Evolutionary conservation across 1,139 yeast genomes (phyloP).

Genomic region (Lodderomyces metapsilosis): DNA sequence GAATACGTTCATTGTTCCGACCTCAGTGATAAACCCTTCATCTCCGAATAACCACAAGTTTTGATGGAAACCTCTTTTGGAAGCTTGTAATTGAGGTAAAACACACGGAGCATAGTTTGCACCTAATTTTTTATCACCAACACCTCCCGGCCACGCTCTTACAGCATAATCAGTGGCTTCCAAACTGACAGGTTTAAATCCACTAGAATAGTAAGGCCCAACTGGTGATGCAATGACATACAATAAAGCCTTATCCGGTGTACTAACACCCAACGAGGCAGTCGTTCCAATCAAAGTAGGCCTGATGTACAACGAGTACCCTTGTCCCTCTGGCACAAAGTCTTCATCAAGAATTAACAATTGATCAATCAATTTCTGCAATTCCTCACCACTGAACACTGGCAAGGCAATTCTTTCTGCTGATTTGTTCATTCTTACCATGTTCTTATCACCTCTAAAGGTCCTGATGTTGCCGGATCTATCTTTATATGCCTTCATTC

Average conservation of each 20-base stretch:
- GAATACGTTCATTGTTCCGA: constrained; percentile 96
- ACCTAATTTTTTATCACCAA: constrained; percentile 93
- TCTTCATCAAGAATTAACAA: constrained; percentile 69
- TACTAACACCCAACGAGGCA: constrained; percentile 77
- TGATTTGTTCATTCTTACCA: constrained; percentile 85
- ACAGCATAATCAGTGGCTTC: constrained; percentile 95
- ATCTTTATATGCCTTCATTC: constrained; percentile 90
- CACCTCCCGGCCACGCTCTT: constrained; percentile 99
- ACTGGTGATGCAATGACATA: constrained; percentile 92
- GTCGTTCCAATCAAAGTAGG: constrained; percentile 95
- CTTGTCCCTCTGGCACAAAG: constrained; percentile 79
- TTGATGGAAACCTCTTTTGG: constrained; percentile 86
- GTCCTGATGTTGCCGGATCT: constrained; percentile 65
- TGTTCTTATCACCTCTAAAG: constrained; percentile 89
- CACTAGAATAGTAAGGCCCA: constrained; percentile 87
- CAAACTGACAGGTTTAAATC: constrained; percentile 88
- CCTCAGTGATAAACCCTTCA: constrained; percentile 88
- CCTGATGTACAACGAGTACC: constrained; percentile 88
- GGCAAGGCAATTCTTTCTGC: constrained; percentile 89
- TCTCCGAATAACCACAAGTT: constrained; percentile 95
- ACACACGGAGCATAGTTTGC: constrained; percentile 97
- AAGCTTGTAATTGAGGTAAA: constrained; percentile 85
- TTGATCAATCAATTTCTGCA: constrained; percentile 71
- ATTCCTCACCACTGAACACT: constrained; percentile 72
- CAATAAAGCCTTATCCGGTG: constrained; percentile 77